Percentiles rank a stretch among this genome's conserved stretches.
phyloP scores from a whole-genome alignment of 331 rosid species.

The Phaseolus coccineus region DNA sequence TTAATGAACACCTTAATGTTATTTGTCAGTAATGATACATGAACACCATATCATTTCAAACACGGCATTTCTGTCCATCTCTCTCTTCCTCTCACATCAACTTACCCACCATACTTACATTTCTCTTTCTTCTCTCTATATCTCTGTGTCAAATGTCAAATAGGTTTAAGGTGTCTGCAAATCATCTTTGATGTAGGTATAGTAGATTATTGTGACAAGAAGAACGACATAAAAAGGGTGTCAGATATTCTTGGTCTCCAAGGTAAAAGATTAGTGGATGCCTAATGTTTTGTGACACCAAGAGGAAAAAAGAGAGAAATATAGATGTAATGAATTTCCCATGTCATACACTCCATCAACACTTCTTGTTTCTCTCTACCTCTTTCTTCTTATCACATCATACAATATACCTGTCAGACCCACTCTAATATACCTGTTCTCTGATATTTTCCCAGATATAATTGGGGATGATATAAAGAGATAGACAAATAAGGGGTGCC shows the following conservation, averaged over 20 bases:
- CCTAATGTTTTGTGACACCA: background rate
- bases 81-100: background rate
- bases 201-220: background rate
- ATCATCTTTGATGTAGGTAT: background rate
- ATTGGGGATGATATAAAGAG: background rate
- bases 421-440: background rate
- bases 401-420: background rate
- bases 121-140: background rate
- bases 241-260: background rate
- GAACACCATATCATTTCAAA: conserved; percentile 1
- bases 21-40: background rate
- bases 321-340: background rate
- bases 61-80: background rate
- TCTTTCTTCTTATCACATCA: background rate
- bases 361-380: background rate
- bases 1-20: background rate
- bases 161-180: background rate
- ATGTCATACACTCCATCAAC: background rate
- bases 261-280: background rate
- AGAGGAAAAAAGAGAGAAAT: background rate
- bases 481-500: background rate
- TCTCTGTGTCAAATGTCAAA: background rate
- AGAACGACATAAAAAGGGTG: background rate
- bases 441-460: background rate
- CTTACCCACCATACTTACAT: background rate